Evolutionary conservation across 768 basidiomycete genomes (phyloP), one percentile per base, ranked within the genome.

Genomic region (Mycena indigotica): DNA sequence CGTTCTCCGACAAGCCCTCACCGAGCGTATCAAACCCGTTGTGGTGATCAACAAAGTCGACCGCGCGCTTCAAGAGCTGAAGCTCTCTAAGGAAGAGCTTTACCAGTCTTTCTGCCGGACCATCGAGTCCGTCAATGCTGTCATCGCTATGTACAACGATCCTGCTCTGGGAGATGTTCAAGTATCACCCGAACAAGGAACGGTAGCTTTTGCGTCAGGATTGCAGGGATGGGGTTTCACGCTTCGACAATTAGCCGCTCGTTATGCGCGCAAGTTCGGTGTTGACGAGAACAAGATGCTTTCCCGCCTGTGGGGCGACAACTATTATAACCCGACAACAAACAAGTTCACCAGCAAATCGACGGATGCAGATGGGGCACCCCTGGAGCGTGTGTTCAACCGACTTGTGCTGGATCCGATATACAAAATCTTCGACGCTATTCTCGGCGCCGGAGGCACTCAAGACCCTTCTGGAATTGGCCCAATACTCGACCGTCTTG

Each of bases 21-120:
- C 88, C 45, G 97, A 99, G 80, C 95, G 97, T 75, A 98, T 99
- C 83, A 98, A 96, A 81, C 97, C 97, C 64, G 97, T 99, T 70
- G 87, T 97, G 68, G 85, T 97, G 78, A 97, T 99, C 80, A 99
- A 99, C 88, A 99, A 99, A 82, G 95, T 99, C 70, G 97, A 99
- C 79, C 96, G 97, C 70, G 97, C 97, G 57, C 85, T 99, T 50
- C 92, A 98, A 68, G 97, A 99, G 77, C 87, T 99, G 51, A 96
- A 99, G 75, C 91, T 98, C 64, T 80, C 85, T 73, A 98, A 98
- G 80, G 97, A 99, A 75, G 87, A 89, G 63, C 90, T 99, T 57
- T 99, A 88, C 82, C 95, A 98, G 76, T 91, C 93, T 46, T 98
- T 99, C 89, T 85, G 84, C 64, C 93, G 97, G 76, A 98, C 97